phyloP scores from a whole-genome alignment of 805 yeast genomes.

The Wickerhamomyces silvicola region DNA sequence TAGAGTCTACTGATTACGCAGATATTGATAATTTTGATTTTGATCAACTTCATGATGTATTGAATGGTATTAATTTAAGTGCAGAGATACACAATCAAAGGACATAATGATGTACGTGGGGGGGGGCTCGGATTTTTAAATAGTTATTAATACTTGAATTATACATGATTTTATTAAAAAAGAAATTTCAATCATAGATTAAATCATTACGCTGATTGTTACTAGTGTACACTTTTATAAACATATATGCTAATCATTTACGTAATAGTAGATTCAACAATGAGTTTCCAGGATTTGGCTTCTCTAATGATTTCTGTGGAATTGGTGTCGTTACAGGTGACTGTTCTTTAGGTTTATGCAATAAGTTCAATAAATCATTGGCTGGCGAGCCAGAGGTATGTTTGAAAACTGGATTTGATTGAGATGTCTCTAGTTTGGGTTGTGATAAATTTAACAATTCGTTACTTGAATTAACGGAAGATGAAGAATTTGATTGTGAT shows the following conservation, averaged over 20 bases:
- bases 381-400: constrained; percentile 14
- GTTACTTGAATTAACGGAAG: background rate
- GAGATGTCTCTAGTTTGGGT: constrained; percentile 1
- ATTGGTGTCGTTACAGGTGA: background rate
- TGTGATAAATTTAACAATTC: constrained; percentile 1
- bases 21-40: no score
- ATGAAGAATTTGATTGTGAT: background rate
- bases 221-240: no score
- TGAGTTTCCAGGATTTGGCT: background rate
- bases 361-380: constrained; percentile 12
- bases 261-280: background rate
- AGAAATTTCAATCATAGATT: no score
- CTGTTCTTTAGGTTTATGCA: constrained; percentile 9
- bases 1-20: no score
- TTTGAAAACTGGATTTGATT: constrained; percentile 2
- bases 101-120: no score
- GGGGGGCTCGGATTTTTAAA: no score
- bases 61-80: no score
- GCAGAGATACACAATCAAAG: no score
- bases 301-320: background rate
- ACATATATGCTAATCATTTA: constrained; percentile 1
- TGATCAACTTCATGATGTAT: no score
- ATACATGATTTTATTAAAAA: no score
- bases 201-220: no score
- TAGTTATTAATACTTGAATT: no score